A percentile compares a stretch with the other conserved stretches of the same genome.
Conservation (phyloP, 2,329 filamentous ascomycete genomes). For the Epichloe glyceriae region DNA sequence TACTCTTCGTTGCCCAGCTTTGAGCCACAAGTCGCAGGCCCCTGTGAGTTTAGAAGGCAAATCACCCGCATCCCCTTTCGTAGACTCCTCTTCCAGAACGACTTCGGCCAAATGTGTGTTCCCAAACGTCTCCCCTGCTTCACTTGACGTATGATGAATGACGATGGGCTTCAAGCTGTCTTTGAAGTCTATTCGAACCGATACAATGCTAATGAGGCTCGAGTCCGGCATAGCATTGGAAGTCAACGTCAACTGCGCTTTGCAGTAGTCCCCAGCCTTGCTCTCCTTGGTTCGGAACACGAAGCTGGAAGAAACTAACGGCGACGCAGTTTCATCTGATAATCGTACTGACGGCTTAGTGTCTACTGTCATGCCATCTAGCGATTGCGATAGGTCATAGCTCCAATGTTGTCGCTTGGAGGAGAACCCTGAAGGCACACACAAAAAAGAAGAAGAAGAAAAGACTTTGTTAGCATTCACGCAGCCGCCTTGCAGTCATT, state of each 20-base stretch:
- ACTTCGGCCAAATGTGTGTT: constrained; percentile 12
- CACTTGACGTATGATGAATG: constrained; percentile 29
- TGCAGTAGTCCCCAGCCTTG: constrained; percentile 46
- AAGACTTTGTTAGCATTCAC: too few relatives aligned
- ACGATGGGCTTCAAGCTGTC: constrained; percentile 44
- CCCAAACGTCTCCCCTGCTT: constrained; percentile 6
- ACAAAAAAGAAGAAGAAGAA: too few relatives aligned
- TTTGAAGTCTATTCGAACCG: constrained; percentile 40
- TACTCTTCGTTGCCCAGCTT: constrained; percentile 53
- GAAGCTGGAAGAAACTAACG: constrained; percentile 42
- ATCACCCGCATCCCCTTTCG: constrained; percentile 12
- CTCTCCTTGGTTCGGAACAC: constrained; percentile 45
- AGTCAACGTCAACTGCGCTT: constrained; percentile 43
- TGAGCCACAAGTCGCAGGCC: constrained; percentile 49
- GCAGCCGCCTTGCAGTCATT: too few relatives aligned
- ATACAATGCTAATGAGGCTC: constrained; percentile 36
- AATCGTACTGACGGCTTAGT: constrained; percentile 37
- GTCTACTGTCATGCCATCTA: constrained; percentile 34
- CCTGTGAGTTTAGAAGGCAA: constrained; percentile 35
- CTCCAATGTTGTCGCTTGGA: constrained; percentile 41
- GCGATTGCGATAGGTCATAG: constrained; percentile 45
- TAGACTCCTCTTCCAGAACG: constrained; percentile 16
- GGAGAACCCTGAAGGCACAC: constrained; percentile 34
- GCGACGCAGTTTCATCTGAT: constrained; percentile 36
- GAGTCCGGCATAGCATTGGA: constrained; percentile 43